Percentiles rank a stretch among this genome's conserved stretches.
Conservation (phyloP, 441 rosid species). For the Euphorbia celastroides region DNA sequence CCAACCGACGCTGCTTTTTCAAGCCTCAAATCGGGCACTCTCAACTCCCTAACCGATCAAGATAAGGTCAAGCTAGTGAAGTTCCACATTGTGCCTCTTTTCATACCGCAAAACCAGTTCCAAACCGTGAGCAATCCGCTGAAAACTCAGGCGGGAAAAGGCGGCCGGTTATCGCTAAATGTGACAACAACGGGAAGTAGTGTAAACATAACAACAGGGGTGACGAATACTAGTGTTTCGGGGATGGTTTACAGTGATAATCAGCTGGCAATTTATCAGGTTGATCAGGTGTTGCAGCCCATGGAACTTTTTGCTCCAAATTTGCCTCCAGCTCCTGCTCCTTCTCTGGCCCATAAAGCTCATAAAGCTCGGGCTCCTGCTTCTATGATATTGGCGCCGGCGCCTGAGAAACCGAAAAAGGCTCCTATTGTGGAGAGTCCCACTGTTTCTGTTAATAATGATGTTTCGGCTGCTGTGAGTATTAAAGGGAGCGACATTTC, state of each 20-base stretch:
- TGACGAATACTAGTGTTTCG: slow-evolving; percentile 64
- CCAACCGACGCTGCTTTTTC: slow-evolving; percentile 65
- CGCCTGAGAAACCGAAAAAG: slow-evolving; percentile 47
- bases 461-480: slow-evolving; percentile 34
- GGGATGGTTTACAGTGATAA: slow-evolving; percentile 62
- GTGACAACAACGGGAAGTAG: slow-evolving; percentile 50
- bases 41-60: slow-evolving; percentile 54
- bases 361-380: background rate
- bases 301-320: slow-evolving; percentile 53
- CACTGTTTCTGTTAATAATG: slow-evolving; percentile 28
- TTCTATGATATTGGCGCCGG: slow-evolving; percentile 35
- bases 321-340: slow-evolving; percentile 52
- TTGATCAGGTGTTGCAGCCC: slow-evolving; percentile 74
- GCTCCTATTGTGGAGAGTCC: slow-evolving; percentile 30
- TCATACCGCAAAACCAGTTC: slow-evolving; percentile 49
- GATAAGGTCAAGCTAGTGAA: slow-evolving; percentile 60
- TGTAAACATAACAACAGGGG: slow-evolving; percentile 66
- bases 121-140: slow-evolving; percentile 81
- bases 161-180: slow-evolving; percentile 55
- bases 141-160: slow-evolving; percentile 69
- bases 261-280: slow-evolving; percentile 72
- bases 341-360: slow-evolving; percentile 6
- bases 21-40: slow-evolving; percentile 56
- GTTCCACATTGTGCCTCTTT: slow-evolving; percentile 65
- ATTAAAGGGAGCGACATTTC: slow-evolving; percentile 7